Evolutionary conservation across 164 flowering plant species (phyloP), one percentile per base, ranked within the genome.

Genomic region (Nymphaea thermarum): DNA sequence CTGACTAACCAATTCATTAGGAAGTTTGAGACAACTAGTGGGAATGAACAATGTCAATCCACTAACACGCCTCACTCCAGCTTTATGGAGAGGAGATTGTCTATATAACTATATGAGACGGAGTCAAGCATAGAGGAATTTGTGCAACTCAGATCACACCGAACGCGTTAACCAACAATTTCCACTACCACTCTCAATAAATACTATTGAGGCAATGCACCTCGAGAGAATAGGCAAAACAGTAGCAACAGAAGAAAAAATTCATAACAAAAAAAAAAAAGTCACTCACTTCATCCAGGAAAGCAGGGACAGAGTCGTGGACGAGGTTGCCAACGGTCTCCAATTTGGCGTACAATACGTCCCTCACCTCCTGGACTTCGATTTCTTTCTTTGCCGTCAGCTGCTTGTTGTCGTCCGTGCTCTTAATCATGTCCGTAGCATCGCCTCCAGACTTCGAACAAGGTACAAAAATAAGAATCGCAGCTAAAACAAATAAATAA

Each of bases 271-370:
- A 66, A 10, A 43, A 10, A 43, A 68, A 6, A 65, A 6, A 69
- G 64, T 11, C 0, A 57, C 63, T 7, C 63, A 94, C 99, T 93
- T 91, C 99, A 71, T 94, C 88, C 67, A 86, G 64, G 64, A 80
- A 79, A 59, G 86, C 66, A 0, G 96, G 98, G 53, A 94, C 99
- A 0, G 98, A 85, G 78, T 94, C 99, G 68, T 94, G 99, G 66
- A 94, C 93, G 17, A 94, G 91, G 73, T 94, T 94, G 41, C 98
- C 99, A 51, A 94, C 74, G 2, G 70, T 59, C 64, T 76, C 86
- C 79, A 91, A 73, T 66, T 71, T 87, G 4, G 80, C 64, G 72
- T 86, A 78, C 59, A 91, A 67, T 15, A 74, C 76, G 2, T 71
- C 72, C 72, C 69, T 76, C 55, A 87, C 87, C 60, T 82, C 93